Percentiles rank a stretch among this genome's conserved stretches.
Evolutionary conservation across 352 stramenopile species (phyloP).

Genomic region (Globisporangium canariense): DNA sequence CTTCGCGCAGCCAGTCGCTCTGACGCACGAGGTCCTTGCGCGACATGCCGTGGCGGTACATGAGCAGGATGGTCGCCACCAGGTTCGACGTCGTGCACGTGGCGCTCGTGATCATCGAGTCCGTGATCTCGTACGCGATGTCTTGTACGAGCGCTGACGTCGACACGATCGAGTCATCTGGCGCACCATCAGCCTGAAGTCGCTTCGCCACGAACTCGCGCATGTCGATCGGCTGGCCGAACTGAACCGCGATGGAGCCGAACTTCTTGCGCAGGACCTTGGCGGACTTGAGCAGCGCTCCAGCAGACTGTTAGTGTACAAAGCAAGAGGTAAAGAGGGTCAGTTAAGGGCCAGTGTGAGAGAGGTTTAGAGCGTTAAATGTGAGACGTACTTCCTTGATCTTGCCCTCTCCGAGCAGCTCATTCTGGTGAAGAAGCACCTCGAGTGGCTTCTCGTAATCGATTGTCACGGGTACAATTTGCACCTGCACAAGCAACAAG

Average conservation of each 20-base stretch:
- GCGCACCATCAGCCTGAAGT: slow-evolving; percentile 18
- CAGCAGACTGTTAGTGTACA: slow-evolving; percentile 35
- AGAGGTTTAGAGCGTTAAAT: background rate
- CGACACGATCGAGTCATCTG: slow-evolving; percentile 29
- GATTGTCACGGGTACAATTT: slow-evolving; percentile 82
- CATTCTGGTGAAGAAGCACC: slow-evolving; percentile 77
- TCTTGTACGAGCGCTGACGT: slow-evolving; percentile 46
- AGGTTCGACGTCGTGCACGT: slow-evolving; percentile 77
- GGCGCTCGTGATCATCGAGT: slow-evolving; percentile 58
- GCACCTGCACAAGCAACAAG: slow-evolving; percentile 33
- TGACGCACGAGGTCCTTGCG: slow-evolving; percentile 69
- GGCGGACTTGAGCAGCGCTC: slow-evolving; percentile 63
- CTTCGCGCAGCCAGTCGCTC: slow-evolving; percentile 65
- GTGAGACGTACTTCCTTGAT: slow-evolving; percentile 56
- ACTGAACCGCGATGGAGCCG: slow-evolving; percentile 77
- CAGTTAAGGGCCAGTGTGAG: background rate
- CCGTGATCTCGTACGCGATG: slow-evolving; percentile 73
- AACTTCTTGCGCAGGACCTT: slow-evolving; percentile 77
- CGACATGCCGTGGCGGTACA: slow-evolving; percentile 78
- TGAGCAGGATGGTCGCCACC: slow-evolving; percentile 67
- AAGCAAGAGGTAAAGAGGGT: background rate
- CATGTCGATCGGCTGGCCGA: slow-evolving; percentile 66
- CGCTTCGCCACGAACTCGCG: slow-evolving; percentile 40
- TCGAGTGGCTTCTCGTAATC: slow-evolving; percentile 87
- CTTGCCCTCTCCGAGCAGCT: slow-evolving; percentile 76